These are phyloP conservation scores for Microsporum audouinii DNA, from an alignment of 2,329 filamentous ascomycete genomes.

Conservation along the genomic window DNA sequence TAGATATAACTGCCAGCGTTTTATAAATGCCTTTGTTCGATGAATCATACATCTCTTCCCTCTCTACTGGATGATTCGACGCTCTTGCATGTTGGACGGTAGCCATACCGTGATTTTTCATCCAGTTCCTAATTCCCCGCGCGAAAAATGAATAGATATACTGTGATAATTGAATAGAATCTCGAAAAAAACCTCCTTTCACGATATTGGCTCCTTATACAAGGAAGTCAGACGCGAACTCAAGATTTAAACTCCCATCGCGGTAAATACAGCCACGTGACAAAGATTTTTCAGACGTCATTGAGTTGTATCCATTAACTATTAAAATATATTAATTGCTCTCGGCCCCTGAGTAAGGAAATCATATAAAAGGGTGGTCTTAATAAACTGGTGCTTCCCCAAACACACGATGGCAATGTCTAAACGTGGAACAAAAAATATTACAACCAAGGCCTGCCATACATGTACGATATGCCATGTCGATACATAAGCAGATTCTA, in stretches of 20 bases:
- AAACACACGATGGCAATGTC: too few relatives aligned
- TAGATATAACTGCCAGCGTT: background rate
- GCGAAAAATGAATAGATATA: too few relatives aligned
- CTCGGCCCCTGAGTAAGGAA: too few relatives aligned
- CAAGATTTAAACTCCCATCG: too few relatives aligned
- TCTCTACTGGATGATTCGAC: background rate
- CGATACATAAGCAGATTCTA: slow-evolving; percentile 21
- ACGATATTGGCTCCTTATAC: background rate
- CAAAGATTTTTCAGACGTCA: too few relatives aligned
- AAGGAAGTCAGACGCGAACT: background rate
- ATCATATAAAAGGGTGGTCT: too few relatives aligned
- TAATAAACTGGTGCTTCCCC: too few relatives aligned
- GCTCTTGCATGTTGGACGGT: background rate
- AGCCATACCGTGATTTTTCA: background rate
- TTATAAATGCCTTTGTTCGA: background rate
- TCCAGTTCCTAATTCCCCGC: background rate
- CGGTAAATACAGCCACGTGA: too few relatives aligned
- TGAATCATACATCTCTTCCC: background rate
- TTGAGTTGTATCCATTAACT: too few relatives aligned
- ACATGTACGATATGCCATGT: background rate
- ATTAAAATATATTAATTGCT: too few relatives aligned
- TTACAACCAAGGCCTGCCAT: background rate
- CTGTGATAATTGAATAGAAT: background rate
- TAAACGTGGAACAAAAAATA: background rate
- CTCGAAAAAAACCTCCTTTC: background rate